Conservation (phyloP, 2,329 filamentous ascomycete genomes). For the Lojkania enalia region DNA sequence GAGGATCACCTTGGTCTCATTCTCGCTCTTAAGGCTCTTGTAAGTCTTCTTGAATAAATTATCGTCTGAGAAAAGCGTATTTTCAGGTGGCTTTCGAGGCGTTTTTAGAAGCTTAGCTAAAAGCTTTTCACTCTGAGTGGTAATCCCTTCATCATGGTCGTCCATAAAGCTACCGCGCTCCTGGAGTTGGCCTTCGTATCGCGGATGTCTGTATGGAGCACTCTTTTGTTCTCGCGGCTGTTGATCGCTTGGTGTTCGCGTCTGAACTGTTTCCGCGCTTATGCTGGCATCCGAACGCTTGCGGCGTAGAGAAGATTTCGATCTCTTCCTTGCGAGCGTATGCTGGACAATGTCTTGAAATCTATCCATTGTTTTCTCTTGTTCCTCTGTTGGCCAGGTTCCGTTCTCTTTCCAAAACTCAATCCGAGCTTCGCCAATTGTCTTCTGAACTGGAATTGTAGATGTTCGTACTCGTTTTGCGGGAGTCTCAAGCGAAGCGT, state of each 20-base stretch:
- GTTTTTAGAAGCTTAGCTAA: conserved; percentile 17
- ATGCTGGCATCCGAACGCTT: conserved; percentile 18
- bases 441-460: conserved; percentile 9
- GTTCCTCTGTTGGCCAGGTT: conserved; percentile 21
- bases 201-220: conserved; percentile 19
- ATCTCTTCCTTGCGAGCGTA: conserved; percentile 17
- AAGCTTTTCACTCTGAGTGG: conserved; percentile 15
- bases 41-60: conserved; percentile 43
- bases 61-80: conserved; percentile 22
- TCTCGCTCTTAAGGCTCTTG: conserved; percentile 30
- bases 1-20: conserved; percentile 20
- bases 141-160: conserved; percentile 15
- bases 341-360: conserved; percentile 14
- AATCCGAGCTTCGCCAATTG: conserved; percentile 13
- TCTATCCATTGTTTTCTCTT: conserved; percentile 21
- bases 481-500: conserved; percentile 3
- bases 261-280: conserved; percentile 15
- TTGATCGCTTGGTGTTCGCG: conserved; percentile 18
- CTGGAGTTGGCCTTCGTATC: conserved; percentile 15
- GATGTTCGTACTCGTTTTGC: conserved; percentile 15
- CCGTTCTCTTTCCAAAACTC: conserved; percentile 16
- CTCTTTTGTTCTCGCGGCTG: conserved; percentile 15
- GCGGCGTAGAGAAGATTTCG: conserved; percentile 12
- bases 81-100: conserved; percentile 13
- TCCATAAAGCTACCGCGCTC: conserved; percentile 22